These are phyloP conservation scores for Pseudognaphalium luteoalbum DNA, from an alignment of 129 eudicot species.

Conservation along the genomic window DNA sequence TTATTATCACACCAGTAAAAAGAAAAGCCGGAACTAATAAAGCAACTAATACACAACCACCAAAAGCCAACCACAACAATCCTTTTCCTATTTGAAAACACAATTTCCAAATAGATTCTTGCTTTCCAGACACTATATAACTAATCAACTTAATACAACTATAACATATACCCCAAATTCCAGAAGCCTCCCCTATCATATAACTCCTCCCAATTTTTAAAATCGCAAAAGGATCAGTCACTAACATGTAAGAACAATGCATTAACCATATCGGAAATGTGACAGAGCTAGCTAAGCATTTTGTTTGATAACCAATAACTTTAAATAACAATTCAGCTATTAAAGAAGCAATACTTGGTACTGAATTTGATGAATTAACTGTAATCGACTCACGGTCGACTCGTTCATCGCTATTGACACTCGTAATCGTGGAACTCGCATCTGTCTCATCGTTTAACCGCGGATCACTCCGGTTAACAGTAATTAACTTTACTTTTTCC, in stretches of 20 bases:
- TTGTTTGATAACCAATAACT: slow-evolving; percentile 51
- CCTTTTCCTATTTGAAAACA: slow-evolving; percentile 60
- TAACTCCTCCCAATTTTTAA: slow-evolving; percentile 29
- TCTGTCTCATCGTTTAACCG: background rate
- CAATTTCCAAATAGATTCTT: slow-evolving; percentile 39
- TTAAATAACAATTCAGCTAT: slow-evolving; percentile 53
- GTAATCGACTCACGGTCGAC: slow-evolving; percentile 17
- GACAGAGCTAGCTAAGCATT: slow-evolving; percentile 40
- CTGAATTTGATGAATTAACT: slow-evolving; percentile 22
- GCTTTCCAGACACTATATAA: slow-evolving; percentile 47
- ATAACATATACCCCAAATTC: slow-evolving; percentile 28
- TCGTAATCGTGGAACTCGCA: slow-evolving; percentile 40
- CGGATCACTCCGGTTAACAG: background rate
- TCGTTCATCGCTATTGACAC: slow-evolving; percentile 8
- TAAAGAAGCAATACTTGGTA: slow-evolving; percentile 28
- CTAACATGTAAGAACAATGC: slow-evolving; percentile 48
- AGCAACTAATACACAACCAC: slow-evolving; percentile 51
- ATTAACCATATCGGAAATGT: slow-evolving; percentile 54
- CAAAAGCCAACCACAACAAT: slow-evolving; percentile 64
- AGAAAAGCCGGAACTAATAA: slow-evolving; percentile 58
- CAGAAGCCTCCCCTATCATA: slow-evolving; percentile 20
- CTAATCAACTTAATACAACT: slow-evolving; percentile 31
- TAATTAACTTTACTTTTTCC: slow-evolving; percentile 1
- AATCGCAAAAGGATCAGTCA: slow-evolving; percentile 50
- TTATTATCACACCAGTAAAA: slow-evolving; percentile 59